phyloP scores from a whole-genome alignment of 176 grass and related monocot genomes.

The Eragrostis nindensis region DNA sequence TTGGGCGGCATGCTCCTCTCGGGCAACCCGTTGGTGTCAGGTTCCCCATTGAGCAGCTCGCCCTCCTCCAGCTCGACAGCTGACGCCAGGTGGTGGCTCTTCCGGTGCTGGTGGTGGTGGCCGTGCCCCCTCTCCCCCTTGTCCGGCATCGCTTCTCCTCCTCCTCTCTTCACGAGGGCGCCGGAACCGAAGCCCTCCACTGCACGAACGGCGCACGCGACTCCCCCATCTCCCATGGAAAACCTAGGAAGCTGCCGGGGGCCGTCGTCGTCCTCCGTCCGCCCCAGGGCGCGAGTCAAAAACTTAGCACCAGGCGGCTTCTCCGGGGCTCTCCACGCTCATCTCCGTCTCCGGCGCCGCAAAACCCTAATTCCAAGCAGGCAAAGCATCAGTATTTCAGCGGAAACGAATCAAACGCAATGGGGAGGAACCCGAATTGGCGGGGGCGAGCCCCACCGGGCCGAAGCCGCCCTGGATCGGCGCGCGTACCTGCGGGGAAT shows the following conservation, averaged over 20 bases:
- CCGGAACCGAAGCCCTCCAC: conserved; percentile 54
- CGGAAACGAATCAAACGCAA: conserved; percentile 35
- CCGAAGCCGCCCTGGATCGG: conserved; percentile 5
- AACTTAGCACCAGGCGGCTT: conserved; percentile 64
- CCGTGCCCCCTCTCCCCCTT: conserved; percentile 49
- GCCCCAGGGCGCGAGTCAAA: conserved; percentile 13
- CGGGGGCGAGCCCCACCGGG: not conserved
- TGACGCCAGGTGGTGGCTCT: conserved; percentile 34
- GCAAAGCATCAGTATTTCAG: not conserved
- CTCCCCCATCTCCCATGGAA: conserved; percentile 99
- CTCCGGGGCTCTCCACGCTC: conserved; percentile 83
- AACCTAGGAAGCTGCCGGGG: conserved; percentile 45
- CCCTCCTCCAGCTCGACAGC: conserved; percentile 85
- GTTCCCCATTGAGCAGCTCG: conserved; percentile 81
- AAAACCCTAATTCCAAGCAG: conserved; percentile 59
- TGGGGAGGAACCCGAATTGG: conserved; percentile 43
- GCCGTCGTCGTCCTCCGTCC: not conserved
- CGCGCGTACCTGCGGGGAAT: conserved; percentile 44
- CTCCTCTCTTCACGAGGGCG: conserved; percentile 60
- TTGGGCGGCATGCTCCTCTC: conserved; percentile 69
- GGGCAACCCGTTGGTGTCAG: conserved; percentile 27
- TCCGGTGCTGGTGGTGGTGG: conserved; percentile 37
- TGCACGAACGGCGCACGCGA: conserved; percentile 76
- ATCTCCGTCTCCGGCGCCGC: conserved; percentile 48
- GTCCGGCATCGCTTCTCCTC: conserved; percentile 55